phyloP scores from a whole-genome alignment of 306 rosid genomes.

The Castanospermum australe region DNA sequence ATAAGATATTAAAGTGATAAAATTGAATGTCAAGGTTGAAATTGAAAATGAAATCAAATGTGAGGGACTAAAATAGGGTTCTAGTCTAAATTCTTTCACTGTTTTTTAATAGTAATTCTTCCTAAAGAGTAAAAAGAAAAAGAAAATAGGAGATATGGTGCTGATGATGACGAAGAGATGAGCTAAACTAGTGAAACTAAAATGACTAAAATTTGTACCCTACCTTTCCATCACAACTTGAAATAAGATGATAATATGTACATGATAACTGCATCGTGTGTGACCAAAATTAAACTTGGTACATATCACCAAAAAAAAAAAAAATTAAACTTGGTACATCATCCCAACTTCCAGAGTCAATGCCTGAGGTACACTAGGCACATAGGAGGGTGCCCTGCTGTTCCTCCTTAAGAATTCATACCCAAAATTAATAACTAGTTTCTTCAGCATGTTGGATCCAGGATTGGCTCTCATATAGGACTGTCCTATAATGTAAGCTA shows the following conservation, averaged over 20 bases:
- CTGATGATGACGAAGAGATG: not conserved
- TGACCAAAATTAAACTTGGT: no score
- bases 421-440: slow-evolving; percentile 50
- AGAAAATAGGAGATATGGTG: no score
- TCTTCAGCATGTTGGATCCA: slow-evolving; percentile 57
- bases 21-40: no score
- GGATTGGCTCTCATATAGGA: slow-evolving; percentile 71
- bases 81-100: no score
- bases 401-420: slow-evolving; percentile 80
- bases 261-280: slow-evolving; percentile 18
- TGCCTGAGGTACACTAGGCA: slow-evolving; percentile 56
- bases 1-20: no score
- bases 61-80: no score
- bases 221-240: not conserved
- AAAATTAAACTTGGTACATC: slow-evolving; percentile 59
- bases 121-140: not conserved
- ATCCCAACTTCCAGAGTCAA: slow-evolving; percentile 79
- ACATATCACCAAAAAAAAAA: not conserved
- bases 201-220: not conserved
- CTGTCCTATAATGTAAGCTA: slow-evolving; percentile 73
- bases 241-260: slow-evolving; percentile 7
- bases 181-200: not conserved
- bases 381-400: slow-evolving; percentile 53
- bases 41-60: no score
- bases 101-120: no score